These are phyloP conservation scores for Cryphonectria carpinicola DNA, from an alignment of 2,329 filamentous ascomycete species.

Conservation along the genomic window DNA sequence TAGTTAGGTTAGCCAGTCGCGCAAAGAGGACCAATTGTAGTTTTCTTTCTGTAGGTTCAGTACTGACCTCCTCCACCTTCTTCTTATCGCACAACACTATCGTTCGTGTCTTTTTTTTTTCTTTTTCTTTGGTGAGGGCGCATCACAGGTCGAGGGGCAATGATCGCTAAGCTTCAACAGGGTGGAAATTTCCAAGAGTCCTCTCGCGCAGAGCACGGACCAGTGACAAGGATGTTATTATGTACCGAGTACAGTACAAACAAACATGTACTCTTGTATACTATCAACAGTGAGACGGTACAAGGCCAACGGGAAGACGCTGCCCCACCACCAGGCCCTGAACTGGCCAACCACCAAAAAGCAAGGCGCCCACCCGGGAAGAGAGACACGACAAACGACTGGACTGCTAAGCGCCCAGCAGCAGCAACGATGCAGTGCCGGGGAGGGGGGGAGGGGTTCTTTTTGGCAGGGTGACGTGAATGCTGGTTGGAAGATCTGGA, in stretches of 20 bases:
- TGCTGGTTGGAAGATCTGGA: constrained; percentile 19
- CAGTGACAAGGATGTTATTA: background rate
- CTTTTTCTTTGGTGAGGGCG: background rate
- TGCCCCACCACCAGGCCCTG: background rate
- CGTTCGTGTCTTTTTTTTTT: background rate
- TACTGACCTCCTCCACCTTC: background rate
- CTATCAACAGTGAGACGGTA: background rate
- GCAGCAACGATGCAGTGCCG: constrained; percentile 6
- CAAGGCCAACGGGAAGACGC: background rate
- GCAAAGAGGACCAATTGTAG: background rate
- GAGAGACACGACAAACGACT: constrained; percentile 12
- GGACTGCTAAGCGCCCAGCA: constrained; percentile 29
- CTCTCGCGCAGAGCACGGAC: background rate
- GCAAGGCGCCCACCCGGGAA: background rate
- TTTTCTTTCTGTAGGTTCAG: background rate
- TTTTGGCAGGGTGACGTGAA: constrained; percentile 16
- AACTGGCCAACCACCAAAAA: constrained; percentile 24
- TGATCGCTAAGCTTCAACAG: background rate
- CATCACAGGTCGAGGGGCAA: background rate
- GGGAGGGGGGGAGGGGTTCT: too few species aligned
- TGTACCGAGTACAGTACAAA: background rate
- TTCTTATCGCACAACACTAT: background rate
- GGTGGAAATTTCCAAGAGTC: constrained; percentile 7
- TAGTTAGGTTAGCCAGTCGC: background rate
- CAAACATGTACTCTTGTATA: background rate